Base-by-base conservation (phyloP, 495 filamentous ascomycete species). In the Aspergillus cristatus region DNA sequence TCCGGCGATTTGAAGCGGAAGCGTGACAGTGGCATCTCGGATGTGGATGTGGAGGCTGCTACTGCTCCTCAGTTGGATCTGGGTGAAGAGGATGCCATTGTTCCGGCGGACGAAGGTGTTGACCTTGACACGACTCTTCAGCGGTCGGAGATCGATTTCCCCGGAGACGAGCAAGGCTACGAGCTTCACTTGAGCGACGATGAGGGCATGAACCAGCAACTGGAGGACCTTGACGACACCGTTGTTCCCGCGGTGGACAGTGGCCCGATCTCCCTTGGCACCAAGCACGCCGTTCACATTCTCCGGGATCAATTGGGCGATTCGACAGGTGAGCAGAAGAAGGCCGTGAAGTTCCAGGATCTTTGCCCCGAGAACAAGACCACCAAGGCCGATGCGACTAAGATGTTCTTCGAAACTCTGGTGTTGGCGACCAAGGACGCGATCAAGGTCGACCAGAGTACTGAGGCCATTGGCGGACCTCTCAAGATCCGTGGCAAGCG, bases 321-420 rank as follows among this genome's bases (percentile, higher is more conserved):
- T 8, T 74, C 74, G 14, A 67, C 71, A 11, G 51, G 51, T 24
- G 54, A 58, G 17, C 80, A 84, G 53, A 82, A 81, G 65, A 82
- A 81, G 65, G 87, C 71, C 28, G 84, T 94, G 5, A 65, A 87
- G 13, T 98, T 97, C 74, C 87, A 95, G 55, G 85, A 95, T 26
- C 72, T 98, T 32, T 72, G 95, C 1, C 91, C 91, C 1, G 84
- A 90, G 62, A 56, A 66, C 34, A 76, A 70, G 36, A 86, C 91
- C 2, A 81, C 72, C 35, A 81, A 83, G 51, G 79, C 79, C 10
- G 91, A 97, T 47, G 93, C 93, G 2, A 96, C 91, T 28, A 94
- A 94, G 69, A 94, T 98, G 90, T 98, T 98, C 65, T 97, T 97
- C 42, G 93, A 98, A 62, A 78, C 89, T 25, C 67, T 98, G 28